phyloP scores from a whole-genome alignment of 208 protist species.

The Wallacemonas sp. region DNA sequence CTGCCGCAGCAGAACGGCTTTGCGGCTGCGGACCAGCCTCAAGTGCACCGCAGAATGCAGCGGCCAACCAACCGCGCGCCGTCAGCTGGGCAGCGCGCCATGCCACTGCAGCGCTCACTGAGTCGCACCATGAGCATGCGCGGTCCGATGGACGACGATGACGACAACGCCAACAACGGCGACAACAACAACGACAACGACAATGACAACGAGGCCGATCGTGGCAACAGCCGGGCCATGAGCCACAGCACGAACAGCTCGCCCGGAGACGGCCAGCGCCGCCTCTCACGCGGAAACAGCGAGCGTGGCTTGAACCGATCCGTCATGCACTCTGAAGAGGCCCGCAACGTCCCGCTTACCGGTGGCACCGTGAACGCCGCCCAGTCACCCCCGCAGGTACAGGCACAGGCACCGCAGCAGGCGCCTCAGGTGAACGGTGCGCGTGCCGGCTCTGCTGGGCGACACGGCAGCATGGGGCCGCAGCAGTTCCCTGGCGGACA shows the following conservation, averaged over 20 bases:
- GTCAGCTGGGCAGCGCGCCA: conserved; percentile 1
- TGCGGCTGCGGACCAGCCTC: not conserved
- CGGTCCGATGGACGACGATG: conserved; percentile 7
- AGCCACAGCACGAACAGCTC: not conserved
- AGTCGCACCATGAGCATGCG: conserved; percentile 16
- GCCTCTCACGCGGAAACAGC: conserved; percentile 1
- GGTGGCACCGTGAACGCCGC: too few species aligned
- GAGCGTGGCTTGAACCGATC: not conserved
- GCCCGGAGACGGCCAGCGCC: conserved; percentile 9
- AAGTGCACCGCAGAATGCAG: conserved; percentile 1
- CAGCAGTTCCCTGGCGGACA: not conserved
- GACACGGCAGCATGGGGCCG: not conserved
- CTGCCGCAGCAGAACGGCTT: too few species aligned
- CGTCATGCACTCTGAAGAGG: conserved; percentile 1
- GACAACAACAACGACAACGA: too few species aligned
- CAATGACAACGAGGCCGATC: not conserved
- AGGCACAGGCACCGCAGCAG: too few species aligned
- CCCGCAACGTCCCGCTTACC: not conserved
- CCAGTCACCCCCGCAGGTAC: too few species aligned
- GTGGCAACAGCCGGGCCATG: not conserved
- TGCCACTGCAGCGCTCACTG: conserved; percentile 10
- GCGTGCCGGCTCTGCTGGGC: too few species aligned
- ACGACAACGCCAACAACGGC: conserved; percentile 4
- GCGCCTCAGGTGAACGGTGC: too few species aligned
- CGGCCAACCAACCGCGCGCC: conserved; percentile 1